phyloP scores from a whole-genome alignment of 2,329 filamentous ascomycete genomes.

The Byssoonygena ceratinophila region DNA sequence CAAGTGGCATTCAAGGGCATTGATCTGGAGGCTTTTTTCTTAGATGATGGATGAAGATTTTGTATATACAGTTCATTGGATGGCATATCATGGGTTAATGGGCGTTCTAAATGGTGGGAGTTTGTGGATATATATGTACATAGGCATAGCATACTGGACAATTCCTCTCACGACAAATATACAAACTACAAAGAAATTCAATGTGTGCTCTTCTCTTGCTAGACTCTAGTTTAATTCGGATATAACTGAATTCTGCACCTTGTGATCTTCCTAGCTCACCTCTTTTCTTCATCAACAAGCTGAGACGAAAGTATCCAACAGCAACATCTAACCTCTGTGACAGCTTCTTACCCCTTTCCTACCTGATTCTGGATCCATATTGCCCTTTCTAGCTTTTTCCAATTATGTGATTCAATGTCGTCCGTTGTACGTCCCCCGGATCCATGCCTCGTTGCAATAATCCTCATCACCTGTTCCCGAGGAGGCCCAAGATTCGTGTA shows the following conservation, averaged over 20 bases:
- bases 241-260: too few relatives aligned
- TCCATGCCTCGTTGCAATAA: slow-evolving; percentile 55
- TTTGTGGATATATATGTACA: neutral
- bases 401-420: slow-evolving; percentile 30
- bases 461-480: slow-evolving; percentile 63
- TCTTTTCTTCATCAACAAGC: neutral
- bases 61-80: neutral
- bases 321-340: neutral
- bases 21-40: neutral
- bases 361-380: neutral
- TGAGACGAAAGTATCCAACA: too few relatives aligned
- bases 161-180: slow-evolving; percentile 4
- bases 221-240: too few relatives aligned
- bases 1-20: neutral
- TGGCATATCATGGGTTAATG: neutral
- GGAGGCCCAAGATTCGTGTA: slow-evolving; percentile 76
- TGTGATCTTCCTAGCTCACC: neutral
- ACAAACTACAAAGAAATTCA: too few relatives aligned
- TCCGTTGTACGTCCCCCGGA: slow-evolving; percentile 41
- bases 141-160: neutral
- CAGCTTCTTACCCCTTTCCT: too few relatives aligned
- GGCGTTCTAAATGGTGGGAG: neutral
- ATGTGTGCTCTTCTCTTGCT: too few relatives aligned
- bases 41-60: too few relatives aligned
- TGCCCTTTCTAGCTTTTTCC: neutral